phyloP scores from a whole-genome alignment of 2,329 filamentous ascomycete species.

The Cyanodermella asteris region DNA sequence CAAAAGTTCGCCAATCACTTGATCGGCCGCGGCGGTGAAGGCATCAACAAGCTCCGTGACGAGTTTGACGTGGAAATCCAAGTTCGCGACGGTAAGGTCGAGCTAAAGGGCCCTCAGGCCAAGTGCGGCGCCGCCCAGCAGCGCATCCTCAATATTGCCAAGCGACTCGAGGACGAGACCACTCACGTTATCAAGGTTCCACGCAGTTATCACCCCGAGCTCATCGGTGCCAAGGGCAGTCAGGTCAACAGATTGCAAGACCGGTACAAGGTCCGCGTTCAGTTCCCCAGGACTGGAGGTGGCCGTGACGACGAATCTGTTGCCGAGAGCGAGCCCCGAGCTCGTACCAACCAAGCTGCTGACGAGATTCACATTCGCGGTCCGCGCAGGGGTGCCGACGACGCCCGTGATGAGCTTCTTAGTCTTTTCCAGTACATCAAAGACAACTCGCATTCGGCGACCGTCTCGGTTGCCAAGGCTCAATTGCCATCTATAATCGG shows the following conservation, averaged over 20 bases:
- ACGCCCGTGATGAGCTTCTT: constrained; percentile 76
- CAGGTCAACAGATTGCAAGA: constrained; percentile 85
- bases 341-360: constrained; percentile 48
- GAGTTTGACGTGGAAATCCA: constrained; percentile 61
- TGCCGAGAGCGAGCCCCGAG: constrained; percentile 47
- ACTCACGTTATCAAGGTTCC: constrained; percentile 77
- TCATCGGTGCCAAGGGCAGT: constrained; percentile 71
- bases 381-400: constrained; percentile 78
- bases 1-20: constrained; percentile 83
- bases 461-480: constrained; percentile 68
- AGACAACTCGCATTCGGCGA: constrained; percentile 64
- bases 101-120: constrained; percentile 84
- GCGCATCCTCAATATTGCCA: constrained; percentile 58
- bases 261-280: constrained; percentile 82
- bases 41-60: constrained; percentile 46
- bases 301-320: constrained; percentile 41
- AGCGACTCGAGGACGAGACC: constrained; percentile 75
- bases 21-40: constrained; percentile 44
- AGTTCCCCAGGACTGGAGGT: constrained; percentile 56
- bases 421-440: constrained; percentile 73
- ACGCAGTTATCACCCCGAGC: constrained; percentile 77
- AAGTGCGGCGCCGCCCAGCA: constrained; percentile 75
- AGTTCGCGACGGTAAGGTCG: constrained; percentile 80
- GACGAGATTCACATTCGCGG: constrained; percentile 86
- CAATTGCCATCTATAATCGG: constrained; percentile 90